Conservation (phyloP, 108 stramenopile genomes). For the Nitzschia sp. region DNA sequence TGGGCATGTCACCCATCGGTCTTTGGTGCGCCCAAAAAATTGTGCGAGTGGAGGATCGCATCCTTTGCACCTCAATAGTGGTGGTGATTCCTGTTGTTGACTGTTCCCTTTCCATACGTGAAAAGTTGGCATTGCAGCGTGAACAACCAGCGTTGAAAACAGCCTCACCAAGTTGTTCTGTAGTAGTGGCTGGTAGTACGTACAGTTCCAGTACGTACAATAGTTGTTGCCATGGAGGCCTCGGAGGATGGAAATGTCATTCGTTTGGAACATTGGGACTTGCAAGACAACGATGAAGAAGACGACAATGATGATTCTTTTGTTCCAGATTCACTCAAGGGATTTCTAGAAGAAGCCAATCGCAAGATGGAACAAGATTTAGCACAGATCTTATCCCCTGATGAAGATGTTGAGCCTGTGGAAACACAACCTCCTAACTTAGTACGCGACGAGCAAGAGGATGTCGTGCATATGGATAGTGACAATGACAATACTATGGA, state of each 20-base stretch:
- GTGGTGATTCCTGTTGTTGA: no score
- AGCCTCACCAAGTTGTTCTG: no score
- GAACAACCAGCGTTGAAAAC: no score
- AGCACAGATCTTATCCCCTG: neutral
- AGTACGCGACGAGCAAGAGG: neutral
- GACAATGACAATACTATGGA: neutral
- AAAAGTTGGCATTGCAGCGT: no score
- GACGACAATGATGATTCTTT: constrained; percentile 23
- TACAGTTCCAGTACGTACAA: no score
- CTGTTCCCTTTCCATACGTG: no score
- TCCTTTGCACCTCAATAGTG: no score
- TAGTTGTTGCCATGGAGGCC: neutral
- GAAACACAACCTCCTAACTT: neutral
- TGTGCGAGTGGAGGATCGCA: no score
- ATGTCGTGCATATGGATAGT: neutral
- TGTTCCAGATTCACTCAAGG: constrained; percentile 25
- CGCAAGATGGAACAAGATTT: constrained; percentile 7
- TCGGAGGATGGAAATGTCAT: neutral
- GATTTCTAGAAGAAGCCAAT: constrained; percentile 23
- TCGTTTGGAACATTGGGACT: neutral
- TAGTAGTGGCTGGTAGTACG: no score
- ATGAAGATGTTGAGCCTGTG: neutral
- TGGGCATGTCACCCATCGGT: no score
- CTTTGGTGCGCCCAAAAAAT: no score
- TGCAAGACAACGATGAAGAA: constrained; percentile 11